These are phyloP conservation scores for Aspergillus spinulosporus DNA, from an alignment of 2,329 filamentous ascomycete species.

Conservation along the genomic window DNA sequence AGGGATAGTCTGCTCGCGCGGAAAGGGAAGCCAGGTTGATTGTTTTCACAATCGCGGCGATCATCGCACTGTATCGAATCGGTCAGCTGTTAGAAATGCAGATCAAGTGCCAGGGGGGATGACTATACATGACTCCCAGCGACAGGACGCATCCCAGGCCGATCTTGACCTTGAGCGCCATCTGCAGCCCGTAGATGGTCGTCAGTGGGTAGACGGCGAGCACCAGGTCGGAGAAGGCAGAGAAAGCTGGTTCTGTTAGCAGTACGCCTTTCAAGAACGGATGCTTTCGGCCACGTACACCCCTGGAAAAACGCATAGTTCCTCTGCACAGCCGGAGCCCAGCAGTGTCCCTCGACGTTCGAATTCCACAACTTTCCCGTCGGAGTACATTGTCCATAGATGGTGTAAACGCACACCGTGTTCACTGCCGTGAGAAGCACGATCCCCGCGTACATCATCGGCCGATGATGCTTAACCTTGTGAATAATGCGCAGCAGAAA, in stretches of 20 bases:
- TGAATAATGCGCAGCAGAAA: constrained; percentile 17
- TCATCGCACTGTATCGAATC: constrained; percentile 11
- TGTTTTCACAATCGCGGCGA: constrained; percentile 17
- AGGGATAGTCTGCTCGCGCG: constrained; percentile 7
- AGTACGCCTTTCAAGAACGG: too few species aligned
- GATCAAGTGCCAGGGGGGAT: neutral
- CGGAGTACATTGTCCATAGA: constrained; percentile 18
- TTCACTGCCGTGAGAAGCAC: constrained; percentile 10
- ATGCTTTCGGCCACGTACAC: constrained; percentile 6
- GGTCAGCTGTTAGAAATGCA: too few species aligned
- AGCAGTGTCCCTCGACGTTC: constrained; percentile 5
- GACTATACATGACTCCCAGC: constrained; percentile 13
- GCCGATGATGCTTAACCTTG: constrained; percentile 11
- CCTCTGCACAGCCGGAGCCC: constrained; percentile 10
- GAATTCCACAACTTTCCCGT: constrained; percentile 7
- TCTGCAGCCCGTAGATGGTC: constrained; percentile 14
- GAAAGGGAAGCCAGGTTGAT: constrained; percentile 11
- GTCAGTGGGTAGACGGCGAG: constrained; percentile 15
- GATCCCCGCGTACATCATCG: constrained; percentile 9
- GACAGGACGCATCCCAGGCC: constrained; percentile 13
- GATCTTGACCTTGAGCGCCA: constrained; percentile 14
- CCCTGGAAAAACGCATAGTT: constrained; percentile 20
- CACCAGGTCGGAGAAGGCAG: constrained; percentile 14
- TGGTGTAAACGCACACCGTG: constrained; percentile 10
- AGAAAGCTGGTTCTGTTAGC: constrained; percentile 2